Percentiles rank a stretch among this genome's conserved stretches.
phyloP scores from a whole-genome alignment of 2,329 filamentous ascomycete species.

The Kalaharituber pfeilii region DNA sequence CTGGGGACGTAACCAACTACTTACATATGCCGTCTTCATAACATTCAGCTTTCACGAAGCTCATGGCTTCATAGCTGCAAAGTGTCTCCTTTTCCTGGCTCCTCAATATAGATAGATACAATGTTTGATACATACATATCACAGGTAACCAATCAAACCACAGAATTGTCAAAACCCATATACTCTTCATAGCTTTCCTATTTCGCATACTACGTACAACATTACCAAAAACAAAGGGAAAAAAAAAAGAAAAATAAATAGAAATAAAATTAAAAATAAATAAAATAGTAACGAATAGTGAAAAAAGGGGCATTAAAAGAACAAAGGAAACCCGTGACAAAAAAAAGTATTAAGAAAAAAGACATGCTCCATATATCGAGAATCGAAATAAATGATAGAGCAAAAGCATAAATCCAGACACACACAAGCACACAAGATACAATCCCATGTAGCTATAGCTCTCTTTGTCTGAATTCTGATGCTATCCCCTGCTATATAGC shows the following conservation, averaged over 20 bases:
- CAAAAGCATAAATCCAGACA: too few relatives aligned
- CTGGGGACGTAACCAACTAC: too few relatives aligned
- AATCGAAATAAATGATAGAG: too few relatives aligned
- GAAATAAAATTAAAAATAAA: background rate
- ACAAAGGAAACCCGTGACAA: background rate
- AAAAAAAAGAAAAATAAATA: background rate
- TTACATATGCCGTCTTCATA: background rate
- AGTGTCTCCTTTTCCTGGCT: too few relatives aligned
- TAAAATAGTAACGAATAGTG: background rate
- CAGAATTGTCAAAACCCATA: background rate
- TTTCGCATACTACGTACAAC: too few relatives aligned
- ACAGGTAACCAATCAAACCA: background rate
- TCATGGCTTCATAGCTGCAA: too few relatives aligned
- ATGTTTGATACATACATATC: background rate
- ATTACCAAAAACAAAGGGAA: background rate
- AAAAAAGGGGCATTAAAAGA: background rate
- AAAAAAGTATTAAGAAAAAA: background rate
- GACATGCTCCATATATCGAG: background rate
- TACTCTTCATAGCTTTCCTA: background rate
- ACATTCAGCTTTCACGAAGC: background rate
- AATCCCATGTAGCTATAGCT: too few relatives aligned
- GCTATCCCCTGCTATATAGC: too few relatives aligned
- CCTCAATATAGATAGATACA: background rate
- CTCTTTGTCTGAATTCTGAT: too few relatives aligned
- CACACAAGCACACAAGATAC: too few relatives aligned